Conservation (phyloP, 2,329 filamentous ascomycete genomes). For the Akanthomyces dipterigenus region DNA sequence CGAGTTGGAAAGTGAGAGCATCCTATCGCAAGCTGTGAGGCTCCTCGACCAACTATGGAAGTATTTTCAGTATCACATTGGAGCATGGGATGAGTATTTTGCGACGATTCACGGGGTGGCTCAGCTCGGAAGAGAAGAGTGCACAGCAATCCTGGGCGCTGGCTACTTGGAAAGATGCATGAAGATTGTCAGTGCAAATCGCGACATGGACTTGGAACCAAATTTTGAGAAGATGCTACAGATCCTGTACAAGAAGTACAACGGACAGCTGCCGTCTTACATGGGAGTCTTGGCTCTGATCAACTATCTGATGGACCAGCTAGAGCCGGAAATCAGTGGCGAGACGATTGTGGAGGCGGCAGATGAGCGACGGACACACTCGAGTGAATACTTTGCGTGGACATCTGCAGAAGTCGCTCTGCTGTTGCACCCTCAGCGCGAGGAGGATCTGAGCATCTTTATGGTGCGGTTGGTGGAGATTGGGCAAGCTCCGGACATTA, state of each 20-base stretch:
- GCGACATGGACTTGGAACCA: constrained; percentile 39
- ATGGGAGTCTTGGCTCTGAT: constrained; percentile 45
- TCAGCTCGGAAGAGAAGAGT: constrained; percentile 52
- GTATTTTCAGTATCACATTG: constrained; percentile 52
- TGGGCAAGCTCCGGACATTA: constrained; percentile 47
- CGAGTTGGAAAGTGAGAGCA: constrained; percentile 9
- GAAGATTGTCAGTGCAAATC: constrained; percentile 55
- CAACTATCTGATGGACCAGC: constrained; percentile 35
- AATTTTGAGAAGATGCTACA: constrained; percentile 51
- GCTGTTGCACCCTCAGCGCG: constrained; percentile 32
- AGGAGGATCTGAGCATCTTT: constrained; percentile 41
- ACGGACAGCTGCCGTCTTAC: constrained; percentile 47
- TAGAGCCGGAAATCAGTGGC: constrained; percentile 32
- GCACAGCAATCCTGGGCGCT: constrained; percentile 50
- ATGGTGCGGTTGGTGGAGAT: constrained; percentile 60
- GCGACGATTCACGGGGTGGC: constrained; percentile 62
- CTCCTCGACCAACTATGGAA: constrained; percentile 54
- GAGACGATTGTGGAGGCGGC: constrained; percentile 32
- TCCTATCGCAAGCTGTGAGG: constrained; percentile 34
- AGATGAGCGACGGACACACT: constrained; percentile 31
- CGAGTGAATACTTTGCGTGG: constrained; percentile 34
- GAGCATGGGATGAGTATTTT: constrained; percentile 74
- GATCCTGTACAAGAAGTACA: constrained; percentile 43
- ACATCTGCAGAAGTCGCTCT: constrained; percentile 39
- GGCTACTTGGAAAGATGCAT: constrained; percentile 54